Evolutionary conservation across 441 rosid genomes (phyloP).

Genomic region (Bruguiera hainesii): DNA sequence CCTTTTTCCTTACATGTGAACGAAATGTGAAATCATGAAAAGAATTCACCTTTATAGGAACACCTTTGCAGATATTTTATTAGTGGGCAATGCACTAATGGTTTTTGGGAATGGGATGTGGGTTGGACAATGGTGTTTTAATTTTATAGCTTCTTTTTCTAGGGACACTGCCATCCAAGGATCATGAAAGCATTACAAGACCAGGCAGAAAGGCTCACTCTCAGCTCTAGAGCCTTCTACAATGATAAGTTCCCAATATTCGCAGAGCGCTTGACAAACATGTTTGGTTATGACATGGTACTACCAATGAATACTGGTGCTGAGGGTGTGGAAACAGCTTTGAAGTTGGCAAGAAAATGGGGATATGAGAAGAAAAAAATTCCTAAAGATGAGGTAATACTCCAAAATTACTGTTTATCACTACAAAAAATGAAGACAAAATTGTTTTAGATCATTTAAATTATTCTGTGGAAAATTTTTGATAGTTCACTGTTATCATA

Average conservation of each 20-base stretch:
- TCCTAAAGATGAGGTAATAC: constrained; percentile 66
- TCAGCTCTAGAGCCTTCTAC: constrained; percentile 85
- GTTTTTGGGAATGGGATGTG: constrained; percentile 4
- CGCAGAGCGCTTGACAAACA: constrained; percentile 68
- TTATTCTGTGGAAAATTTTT: too few species aligned
- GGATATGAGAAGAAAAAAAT: constrained; percentile 79
- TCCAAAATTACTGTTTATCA: background rate
- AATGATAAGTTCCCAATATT: constrained; percentile 79
- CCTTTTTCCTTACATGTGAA: background rate
- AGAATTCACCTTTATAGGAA: too few species aligned
- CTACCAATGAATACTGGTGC: constrained; percentile 99
- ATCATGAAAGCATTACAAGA: constrained; percentile 75
- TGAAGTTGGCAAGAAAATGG: constrained; percentile 95
- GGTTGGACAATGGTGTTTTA: constrained; percentile 4
- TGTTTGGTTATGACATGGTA: constrained; percentile 94
- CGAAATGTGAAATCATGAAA: background rate
- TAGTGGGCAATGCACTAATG: background rate
- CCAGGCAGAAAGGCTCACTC: constrained; percentile 77
- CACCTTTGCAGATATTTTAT: background rate
- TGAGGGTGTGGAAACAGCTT: constrained; percentile 95
- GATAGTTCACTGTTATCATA: too few species aligned
- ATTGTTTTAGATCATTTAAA: too few species aligned
- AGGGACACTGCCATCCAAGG: constrained; percentile 99
- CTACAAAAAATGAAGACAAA: background rate
- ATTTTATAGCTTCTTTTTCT: constrained; percentile 16